These are phyloP conservation scores for Torulaspora gathmanii DNA, from an alignment of 805 yeast genomes.

Conservation along the genomic window DNA sequence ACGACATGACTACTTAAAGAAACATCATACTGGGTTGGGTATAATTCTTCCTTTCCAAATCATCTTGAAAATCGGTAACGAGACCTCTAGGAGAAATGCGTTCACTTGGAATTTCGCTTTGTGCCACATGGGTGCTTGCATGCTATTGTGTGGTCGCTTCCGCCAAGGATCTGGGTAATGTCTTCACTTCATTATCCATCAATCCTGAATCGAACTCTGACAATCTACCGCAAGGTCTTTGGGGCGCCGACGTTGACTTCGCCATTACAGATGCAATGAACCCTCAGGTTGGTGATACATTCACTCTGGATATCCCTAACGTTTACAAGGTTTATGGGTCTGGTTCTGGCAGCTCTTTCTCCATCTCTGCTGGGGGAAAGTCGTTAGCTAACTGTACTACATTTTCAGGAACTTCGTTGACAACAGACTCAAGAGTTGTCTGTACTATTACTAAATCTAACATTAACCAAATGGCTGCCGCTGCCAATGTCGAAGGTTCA, in stretches of 20 bases:
- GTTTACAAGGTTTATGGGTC: slow-evolving; percentile 14
- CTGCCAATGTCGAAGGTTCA: slow-evolving; percentile 6
- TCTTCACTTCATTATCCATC: slow-evolving; percentile 11
- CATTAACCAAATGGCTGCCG: slow-evolving; percentile 9
- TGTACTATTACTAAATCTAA: slow-evolving; percentile 8
- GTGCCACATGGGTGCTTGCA: slow-evolving; percentile 4
- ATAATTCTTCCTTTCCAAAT: no score
- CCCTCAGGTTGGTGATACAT: slow-evolving; percentile 15
- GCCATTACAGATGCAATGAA: slow-evolving; percentile 11
- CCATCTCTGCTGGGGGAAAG: slow-evolving; percentile 2
- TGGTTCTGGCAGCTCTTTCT: slow-evolving; percentile 4
- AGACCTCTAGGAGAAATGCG: slow-evolving; percentile 1
- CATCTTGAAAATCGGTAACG: background rate
- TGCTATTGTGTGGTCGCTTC: slow-evolving; percentile 5
- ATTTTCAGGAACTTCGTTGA: slow-evolving; percentile 9
- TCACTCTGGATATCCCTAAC: slow-evolving; percentile 12
- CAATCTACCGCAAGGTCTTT: slow-evolving; percentile 7
- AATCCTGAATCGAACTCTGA: slow-evolving; percentile 2
- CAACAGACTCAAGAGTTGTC: slow-evolving; percentile 9
- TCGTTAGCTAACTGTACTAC: slow-evolving; percentile 5
- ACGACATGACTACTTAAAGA: background rate
- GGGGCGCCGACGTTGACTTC: slow-evolving; percentile 12
- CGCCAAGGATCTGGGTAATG: slow-evolving; percentile 17
- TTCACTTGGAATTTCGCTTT: slow-evolving; percentile 2
- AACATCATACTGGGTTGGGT: no score